Conservation (phyloP, 768 basidiomycete genomes). For the Hericium alpestre region DNA sequence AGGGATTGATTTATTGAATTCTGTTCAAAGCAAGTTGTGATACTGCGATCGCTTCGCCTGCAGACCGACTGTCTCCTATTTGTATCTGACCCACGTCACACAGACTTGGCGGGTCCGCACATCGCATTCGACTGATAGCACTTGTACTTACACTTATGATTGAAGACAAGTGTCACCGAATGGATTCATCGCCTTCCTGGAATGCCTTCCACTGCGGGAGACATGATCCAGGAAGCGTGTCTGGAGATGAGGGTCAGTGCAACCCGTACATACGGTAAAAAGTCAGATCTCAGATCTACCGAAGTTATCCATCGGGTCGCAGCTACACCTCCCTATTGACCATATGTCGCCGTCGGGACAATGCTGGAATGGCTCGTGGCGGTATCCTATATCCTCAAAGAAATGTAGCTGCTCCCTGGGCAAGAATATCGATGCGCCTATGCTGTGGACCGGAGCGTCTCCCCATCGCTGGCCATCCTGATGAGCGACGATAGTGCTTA, state of each 20-base stretch:
- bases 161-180: too few species aligned
- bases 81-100: too few species aligned
- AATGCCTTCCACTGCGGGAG: not conserved
- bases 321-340: slow-evolving; percentile 54
- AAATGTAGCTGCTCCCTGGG: slow-evolving; percentile 70
- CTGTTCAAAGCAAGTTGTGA: too few species aligned
- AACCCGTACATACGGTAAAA: not conserved
- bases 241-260: not conserved
- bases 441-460: slow-evolving; percentile 80
- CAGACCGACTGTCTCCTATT: too few species aligned
- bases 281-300: slow-evolving; percentile 32
- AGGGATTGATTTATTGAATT: too few species aligned
- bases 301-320: slow-evolving; percentile 61
- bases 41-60: too few species aligned
- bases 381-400: slow-evolving; percentile 78
- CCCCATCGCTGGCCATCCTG: slow-evolving; percentile 52
- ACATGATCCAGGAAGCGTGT: not conserved
- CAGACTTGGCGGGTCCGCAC: too few species aligned
- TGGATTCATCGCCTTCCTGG: too few species aligned
- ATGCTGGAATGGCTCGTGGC: slow-evolving; percentile 71
- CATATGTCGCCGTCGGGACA: slow-evolving; percentile 54
- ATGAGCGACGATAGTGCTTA: not conserved
- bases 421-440: slow-evolving; percentile 70
- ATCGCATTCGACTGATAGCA: too few species aligned
- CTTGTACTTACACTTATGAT: too few species aligned